Percentiles rank a stretch among this genome's conserved stretches.
These are phyloP conservation scores for Xylaria sp. DNA, from an alignment of 2,329 filamentous ascomycete species.

Conservation along the genomic window DNA sequence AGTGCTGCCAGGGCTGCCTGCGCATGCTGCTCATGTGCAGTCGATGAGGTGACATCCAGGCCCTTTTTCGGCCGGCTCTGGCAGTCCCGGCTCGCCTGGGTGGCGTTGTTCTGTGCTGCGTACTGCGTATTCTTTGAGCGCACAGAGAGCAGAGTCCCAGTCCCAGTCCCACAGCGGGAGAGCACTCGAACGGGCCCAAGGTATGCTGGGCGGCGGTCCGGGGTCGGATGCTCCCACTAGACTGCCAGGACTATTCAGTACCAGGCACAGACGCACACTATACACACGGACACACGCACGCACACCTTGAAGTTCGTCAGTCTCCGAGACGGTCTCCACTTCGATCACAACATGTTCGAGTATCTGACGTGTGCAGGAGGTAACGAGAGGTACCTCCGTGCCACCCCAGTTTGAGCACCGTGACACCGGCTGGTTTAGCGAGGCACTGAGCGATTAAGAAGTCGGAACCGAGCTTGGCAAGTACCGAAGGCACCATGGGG, in stretches of 20 bases:
- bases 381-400: slow-evolving; percentile 21
- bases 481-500: slow-evolving; percentile 4
- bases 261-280: no score
- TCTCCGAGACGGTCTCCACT: slow-evolving; percentile 23
- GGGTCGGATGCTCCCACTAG: slow-evolving; percentile 16
- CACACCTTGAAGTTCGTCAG: slow-evolving; percentile 15
- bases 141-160: slow-evolving; percentile 21
- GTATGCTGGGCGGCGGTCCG: slow-evolving; percentile 18
- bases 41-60: slow-evolving; percentile 26
- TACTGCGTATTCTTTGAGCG: no score
- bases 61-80: slow-evolving; percentile 32
- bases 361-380: slow-evolving; percentile 34
- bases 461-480: slow-evolving; percentile 35
- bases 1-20: slow-evolving; percentile 27
- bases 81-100: slow-evolving; percentile 28
- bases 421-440: slow-evolving; percentile 30
- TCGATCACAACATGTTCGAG: slow-evolving; percentile 22
- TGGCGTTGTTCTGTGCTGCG: neutral
- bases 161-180: slow-evolving; percentile 27
- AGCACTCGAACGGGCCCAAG: slow-evolving; percentile 9
- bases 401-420: slow-evolving; percentile 31
- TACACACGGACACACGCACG: no score
- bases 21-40: slow-evolving; percentile 30
- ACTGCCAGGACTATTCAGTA: slow-evolving; percentile 8
- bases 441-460: slow-evolving; percentile 25